Evolutionary conservation across 352 stramenopile species (phyloP), one percentile per base, ranked within the genome.

Genomic region (Plasmopara muralis): DNA sequence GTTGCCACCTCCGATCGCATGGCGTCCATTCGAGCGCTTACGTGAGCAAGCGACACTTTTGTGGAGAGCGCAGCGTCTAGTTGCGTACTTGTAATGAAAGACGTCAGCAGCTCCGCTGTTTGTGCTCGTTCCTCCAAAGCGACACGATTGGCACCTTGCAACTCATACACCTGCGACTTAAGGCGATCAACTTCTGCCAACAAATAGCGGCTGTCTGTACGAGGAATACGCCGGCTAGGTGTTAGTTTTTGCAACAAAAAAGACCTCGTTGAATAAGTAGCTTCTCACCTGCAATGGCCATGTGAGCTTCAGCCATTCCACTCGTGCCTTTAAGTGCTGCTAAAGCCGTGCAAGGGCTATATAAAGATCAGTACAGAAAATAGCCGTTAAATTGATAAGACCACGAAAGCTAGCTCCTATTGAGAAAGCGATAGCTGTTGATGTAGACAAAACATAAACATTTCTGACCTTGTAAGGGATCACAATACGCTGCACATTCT

Each of bases 41-140:
- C 65, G 38, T 51, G 75, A 6, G 74, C 57, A 4, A 77, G 57
- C 2, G 70, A 83, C 14, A 79, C 68, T 56, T 74, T 84, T 10
- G 71, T 86, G 33, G 68, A 83, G 9, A 88, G 38, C 15, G 77
- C 72, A 28, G 74, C 74, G 3, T 86, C 72, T 18, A 88, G 59
- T 52, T 88, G 77, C 5, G 74, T 62, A 39, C 81, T 68, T 1
- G 77, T 83, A 29, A 86, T 71, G 38, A 70, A 83, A 0, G 70
- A 76, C 15, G 51, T 55, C 5, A 83, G 48, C 25, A 78, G 56
- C 28, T 73, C 58, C 1, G 49, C 34, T 18, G 79, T 72, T 14
- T 60, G 53, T 9, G 54, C 31, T 39, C 71, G 58, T 44, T 78
- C 66, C 18, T 75, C 62, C 4, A 60, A 49, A 6, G 62, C 40